Evolutionary conservation across 2,329 filamentous ascomycete genomes (phyloP), one percentile per base, ranked within the genome.

Genomic region (Talaromyces sp.): DNA sequence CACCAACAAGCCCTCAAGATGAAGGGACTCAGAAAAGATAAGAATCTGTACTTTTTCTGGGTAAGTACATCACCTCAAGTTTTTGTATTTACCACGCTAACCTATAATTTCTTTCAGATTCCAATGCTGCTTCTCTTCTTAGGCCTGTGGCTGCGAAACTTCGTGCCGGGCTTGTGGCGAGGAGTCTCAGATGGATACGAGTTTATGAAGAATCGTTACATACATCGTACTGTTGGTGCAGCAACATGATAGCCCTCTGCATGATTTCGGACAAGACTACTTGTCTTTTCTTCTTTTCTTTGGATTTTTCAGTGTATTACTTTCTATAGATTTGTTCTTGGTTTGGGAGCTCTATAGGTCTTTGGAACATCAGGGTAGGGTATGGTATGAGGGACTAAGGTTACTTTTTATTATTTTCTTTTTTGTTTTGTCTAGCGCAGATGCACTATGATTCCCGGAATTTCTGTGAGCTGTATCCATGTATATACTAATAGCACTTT

Each of bases 21-120:
- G 71, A 82, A 82, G 70, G 75, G 76, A 28, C 70, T 82, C 25
- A 73, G 72, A 57, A 81, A 75, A 61, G 81, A 83, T 65, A 73
- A 78, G 61, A 82, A 82, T 64, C 71, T 83, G n/a, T 82, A 81
- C 68, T 81, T 81, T 67, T 73, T 83, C 65, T 83, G 81, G 81
- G 80, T 82, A 74, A 73, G 79, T 73, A 52, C 4, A n/a, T n/a
- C 32, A 19, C 15, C 33, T 30, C 11, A 13, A 42, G 27, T 57
- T 30, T 28, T 22, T 53, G 33, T 63, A 30, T 22, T 32, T 27
- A 19, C 10, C 28, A 19, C 32, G 36, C 11, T 25, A 33, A 53
- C 49, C 17, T 49, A 2, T 62, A 28, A 11, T 53, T 27, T 49
- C 59, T 52, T 60, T 68, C 60, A 78, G 80, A 80, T 82, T 68